These are phyloP conservation scores for Moringa oleifera DNA, from an alignment of 345 rosid genomes.

Conservation along the genomic window DNA sequence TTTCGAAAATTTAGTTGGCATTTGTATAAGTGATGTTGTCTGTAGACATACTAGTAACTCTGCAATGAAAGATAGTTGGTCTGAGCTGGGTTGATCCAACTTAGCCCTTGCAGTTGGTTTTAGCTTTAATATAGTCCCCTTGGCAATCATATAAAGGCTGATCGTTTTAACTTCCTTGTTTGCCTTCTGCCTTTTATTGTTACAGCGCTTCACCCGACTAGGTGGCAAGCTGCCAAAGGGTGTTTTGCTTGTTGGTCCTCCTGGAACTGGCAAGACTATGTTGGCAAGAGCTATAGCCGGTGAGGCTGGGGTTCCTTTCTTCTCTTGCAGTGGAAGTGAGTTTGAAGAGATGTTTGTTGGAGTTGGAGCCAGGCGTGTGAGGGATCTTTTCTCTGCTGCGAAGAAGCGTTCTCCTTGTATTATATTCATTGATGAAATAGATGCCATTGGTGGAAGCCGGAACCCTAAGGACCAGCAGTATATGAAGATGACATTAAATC, in stretches of 20 bases:
- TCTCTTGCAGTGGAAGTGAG: conserved; percentile 99
- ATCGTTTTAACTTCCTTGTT: conserved; percentile 1
- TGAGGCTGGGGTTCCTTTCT: conserved; percentile 98
- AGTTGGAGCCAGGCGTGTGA: conserved; percentile 95
- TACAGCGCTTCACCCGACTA: conserved; percentile 92
- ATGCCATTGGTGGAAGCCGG: conserved; percentile 95
- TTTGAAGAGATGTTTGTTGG: conserved; percentile 99
- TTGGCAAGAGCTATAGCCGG: conserved; percentile 98
- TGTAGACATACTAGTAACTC: background rate
- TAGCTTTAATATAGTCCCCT: no score
- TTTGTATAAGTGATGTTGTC: background rate
- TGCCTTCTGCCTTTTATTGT: conserved; percentile 14
- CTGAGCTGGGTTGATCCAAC: background rate
- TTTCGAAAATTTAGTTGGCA: background rate
- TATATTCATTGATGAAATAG: conserved; percentile 95
- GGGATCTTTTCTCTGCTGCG: conserved; percentile 99
- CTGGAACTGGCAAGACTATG: conserved; percentile 99
- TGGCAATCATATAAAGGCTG: no score
- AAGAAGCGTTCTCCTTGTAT: conserved; percentile 96
- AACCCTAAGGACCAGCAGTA: conserved; percentile 91
- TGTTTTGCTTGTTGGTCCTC: conserved; percentile 94
- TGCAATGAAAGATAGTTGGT: background rate
- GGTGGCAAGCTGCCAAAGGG: conserved; percentile 99
- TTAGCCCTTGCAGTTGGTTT: background rate
- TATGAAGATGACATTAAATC: conserved; percentile 98